Base-by-base conservation (phyloP, 129 eudicot genomes). In the Flaveria linearis region DNA sequence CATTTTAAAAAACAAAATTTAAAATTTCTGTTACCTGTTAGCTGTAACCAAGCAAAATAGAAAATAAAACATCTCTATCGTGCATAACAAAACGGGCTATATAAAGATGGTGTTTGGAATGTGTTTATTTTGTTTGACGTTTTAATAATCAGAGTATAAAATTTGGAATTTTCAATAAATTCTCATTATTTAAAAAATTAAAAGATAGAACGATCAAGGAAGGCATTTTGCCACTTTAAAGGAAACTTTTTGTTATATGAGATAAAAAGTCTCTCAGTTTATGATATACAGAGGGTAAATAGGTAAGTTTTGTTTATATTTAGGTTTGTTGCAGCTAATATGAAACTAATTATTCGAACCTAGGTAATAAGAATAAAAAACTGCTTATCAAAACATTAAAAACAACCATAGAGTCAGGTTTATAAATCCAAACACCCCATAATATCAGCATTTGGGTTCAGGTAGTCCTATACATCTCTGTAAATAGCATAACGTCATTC, bases 271-370 rank as follows among this genome's bases (percentile, higher is more conserved):
- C 15, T 20, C 36, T 25, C 66, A 25, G 12, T 60, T 23, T 60
- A 60, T 60, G 66, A 9, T 60, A 23, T 3, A 58, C 10, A 58
- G 5, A 14, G 36, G 65, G 16, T 22, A 0, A 58, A n/a, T 16
- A 52, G 33, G 28, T 22, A 20, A 57, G 13, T 18, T 22, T 57
- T 60, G 8, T 60, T 26, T 60, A 14, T 23, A 25, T 9, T 60
- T 3, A 3, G n/a, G 2, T 23, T 25, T 57, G 62, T 57, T 57
- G 64, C 30, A 57, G 64, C 64, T 57, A 22, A 16, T 25, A 60
- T 25, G 67, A 60, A 60, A 60, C 39, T 60, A 60, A 26, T 60
- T 23, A 60, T 25, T 60, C 9, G 67, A 60, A 28, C 42, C 41
- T 25, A 25, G 4, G 1, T 22, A 60, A 22, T 11, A 60, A 23